A percentile compares a stretch with the other conserved stretches of the same genome.
Conservation (phyloP, 192 early-diverging fungal species). For the Gryganskiella cystojenkinii region DNA sequence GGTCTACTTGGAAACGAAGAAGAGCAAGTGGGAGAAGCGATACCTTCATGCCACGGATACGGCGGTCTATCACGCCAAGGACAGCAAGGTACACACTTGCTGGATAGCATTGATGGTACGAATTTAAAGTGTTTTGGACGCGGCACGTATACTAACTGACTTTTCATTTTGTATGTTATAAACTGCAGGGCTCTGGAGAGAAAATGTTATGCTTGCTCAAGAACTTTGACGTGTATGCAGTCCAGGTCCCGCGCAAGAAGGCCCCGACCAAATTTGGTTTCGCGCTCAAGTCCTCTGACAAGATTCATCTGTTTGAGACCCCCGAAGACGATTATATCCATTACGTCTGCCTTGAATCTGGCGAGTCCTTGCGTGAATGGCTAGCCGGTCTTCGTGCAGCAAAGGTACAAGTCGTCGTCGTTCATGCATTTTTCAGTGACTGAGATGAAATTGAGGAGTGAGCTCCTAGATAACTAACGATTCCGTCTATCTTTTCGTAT, state of each 20-base stretch:
- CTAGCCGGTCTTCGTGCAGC: conserved; percentile 72
- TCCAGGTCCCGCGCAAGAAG: conserved; percentile 71
- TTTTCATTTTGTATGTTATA: neutral
- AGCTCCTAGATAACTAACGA: neutral
- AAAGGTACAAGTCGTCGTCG: conserved; percentile 65
- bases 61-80: conserved; percentile 73
- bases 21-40: conserved; percentile 87
- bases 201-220: conserved; percentile 65
- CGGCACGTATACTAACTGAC: conserved; percentile 1
- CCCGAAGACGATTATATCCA: conserved; percentile 84
- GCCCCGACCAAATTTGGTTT: conserved; percentile 86
- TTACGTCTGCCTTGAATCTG: conserved; percentile 73
- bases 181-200: conserved; percentile 46
- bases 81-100: conserved; percentile 64
- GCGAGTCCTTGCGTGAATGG: conserved; percentile 79
- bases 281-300: conserved; percentile 85
- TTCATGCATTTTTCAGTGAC: neutral
- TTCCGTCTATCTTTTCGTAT: no score
- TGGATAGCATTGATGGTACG: neutral
- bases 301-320: conserved; percentile 83
- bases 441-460: neutral
- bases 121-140: neutral
- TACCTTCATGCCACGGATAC: conserved; percentile 76
- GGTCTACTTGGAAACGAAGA: conserved; percentile 82
- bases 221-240: conserved; percentile 88